Evolutionary conservation across 306 rosid species (phyloP).

Genomic region (Canavalia gladiata): DNA sequence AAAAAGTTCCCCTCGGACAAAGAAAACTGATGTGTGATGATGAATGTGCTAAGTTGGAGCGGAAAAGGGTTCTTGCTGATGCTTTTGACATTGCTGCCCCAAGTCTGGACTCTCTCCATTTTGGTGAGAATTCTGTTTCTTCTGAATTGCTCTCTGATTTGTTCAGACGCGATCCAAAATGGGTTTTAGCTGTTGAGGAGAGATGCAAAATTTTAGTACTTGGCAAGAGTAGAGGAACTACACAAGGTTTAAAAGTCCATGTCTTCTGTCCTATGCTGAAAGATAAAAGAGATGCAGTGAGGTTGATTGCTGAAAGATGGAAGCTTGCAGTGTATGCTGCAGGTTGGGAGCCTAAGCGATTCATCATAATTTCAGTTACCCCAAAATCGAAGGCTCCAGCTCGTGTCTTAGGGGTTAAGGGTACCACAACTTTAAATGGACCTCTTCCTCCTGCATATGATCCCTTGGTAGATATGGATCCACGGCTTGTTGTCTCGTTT

Average conservation of each 20-base stretch:
- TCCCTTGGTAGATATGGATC: conserved; percentile 89
- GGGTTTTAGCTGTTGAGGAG: conserved; percentile 94
- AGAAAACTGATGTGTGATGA: conserved; percentile 89
- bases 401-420: conserved; percentile 84
- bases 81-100: conserved; percentile 82
- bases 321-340: conserved; percentile 78
- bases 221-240: conserved; percentile 75
- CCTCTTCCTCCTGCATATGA: conserved; percentile 73
- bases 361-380: conserved; percentile 75
- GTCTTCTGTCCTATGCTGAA: conserved; percentile 88
- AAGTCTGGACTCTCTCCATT: conserved; percentile 85
- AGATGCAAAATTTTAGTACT: conserved; percentile 89
- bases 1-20: conserved; percentile 79
- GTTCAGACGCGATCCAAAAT: conserved; percentile 81
- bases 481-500: conserved; percentile 90
- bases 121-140: conserved; percentile 69
- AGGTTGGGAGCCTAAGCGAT: conserved; percentile 97
- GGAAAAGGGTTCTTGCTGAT: conserved; percentile 91
- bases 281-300: conserved; percentile 87
- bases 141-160: conserved; percentile 76
- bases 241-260: conserved; percentile 76
- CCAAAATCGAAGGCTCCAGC: conserved; percentile 83
- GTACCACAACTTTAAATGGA: conserved; percentile 58
- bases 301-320: conserved; percentile 91
- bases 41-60: conserved; percentile 91